Conservation (phyloP, 1,284 basidiomycete genomes). For the Schizophyllum commune region DNA sequence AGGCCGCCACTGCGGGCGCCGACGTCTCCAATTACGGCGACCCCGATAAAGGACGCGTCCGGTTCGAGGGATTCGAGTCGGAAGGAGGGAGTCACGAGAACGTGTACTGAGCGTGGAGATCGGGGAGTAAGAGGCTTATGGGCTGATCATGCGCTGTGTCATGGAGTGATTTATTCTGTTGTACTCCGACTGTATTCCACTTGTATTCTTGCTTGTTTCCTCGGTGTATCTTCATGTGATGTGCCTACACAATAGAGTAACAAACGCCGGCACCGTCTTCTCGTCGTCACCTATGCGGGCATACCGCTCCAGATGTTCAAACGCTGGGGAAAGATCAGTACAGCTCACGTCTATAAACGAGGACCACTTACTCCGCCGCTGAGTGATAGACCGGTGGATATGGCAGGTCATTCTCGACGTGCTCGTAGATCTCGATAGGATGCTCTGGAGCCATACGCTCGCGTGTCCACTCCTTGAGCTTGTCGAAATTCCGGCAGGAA, state of each 20-base stretch:
- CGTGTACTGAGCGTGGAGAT: neutral
- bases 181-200: no score
- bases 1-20: neutral
- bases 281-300: neutral
- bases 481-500: constrained; percentile 14
- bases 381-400: neutral
- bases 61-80: neutral
- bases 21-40: neutral
- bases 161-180: no score
- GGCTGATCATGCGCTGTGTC: neutral
- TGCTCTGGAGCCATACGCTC: neutral
- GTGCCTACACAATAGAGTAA: no score
- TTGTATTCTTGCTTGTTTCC: no score
- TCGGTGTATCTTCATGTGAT: no score
- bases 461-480: constrained; percentile 11
- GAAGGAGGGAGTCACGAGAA: neutral
- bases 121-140: neutral
- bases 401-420: neutral
- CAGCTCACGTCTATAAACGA: neutral
- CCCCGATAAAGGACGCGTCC: neutral
- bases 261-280: neutral
- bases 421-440: neutral
- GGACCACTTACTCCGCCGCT: neutral
- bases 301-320: neutral
- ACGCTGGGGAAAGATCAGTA: neutral